Evolutionary conservation across 371 early-diverging fungal species (phyloP), one percentile per base, ranked within the genome.

Genomic region (Phascolomyces articulosus): DNA sequence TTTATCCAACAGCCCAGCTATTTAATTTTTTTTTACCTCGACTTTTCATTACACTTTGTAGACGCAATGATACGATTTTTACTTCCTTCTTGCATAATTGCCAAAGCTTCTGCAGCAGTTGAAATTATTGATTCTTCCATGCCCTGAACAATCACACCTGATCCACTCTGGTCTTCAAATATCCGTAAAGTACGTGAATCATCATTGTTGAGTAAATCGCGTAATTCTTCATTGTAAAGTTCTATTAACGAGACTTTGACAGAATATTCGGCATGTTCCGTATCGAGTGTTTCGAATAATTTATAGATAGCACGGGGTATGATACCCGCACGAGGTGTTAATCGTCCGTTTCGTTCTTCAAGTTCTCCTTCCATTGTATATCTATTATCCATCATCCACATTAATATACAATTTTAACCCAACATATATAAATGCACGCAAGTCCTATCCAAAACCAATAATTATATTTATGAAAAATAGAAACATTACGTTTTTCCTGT

Each of bases 151-250:
- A 88, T 80, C 0, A 95, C 87, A 20, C 90, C 91, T 31, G 85
- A 88, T n/a, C 80, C 80, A 21, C 73, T 78, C 18, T 85, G 78
- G 51, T 90, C 92, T 40, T 93, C 93, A 66, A 77, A 93, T 29
- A 92, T 88, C 40, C 85, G 86, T 8, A 80, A 59, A 0, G 68
- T 69, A 1, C 77, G 67, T 16, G 82, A 75, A 53, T 86, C 83
- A 26, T 74, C 70, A 8, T 71, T 68, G 2, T 77, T 76, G 23
- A 99, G 74, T 24, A 99, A 80, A 78, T 99, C 99, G 28, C 90
- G 87, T 56, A 99, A 83, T 41, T 98, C 96, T 73, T 99, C 99
- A 70, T 99, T 99, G 83, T 99, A 99, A 26, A 99, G 87, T 77
- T 99, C 99, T 34, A 98, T 81, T 63, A 93, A 91, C 40, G 96